A percentile compares a stretch with the other conserved stretches of the same genome.
Evolutionary conservation across 495 filamentous ascomycete genomes (phyloP).

Genomic region (Penicillium desertorum): DNA sequence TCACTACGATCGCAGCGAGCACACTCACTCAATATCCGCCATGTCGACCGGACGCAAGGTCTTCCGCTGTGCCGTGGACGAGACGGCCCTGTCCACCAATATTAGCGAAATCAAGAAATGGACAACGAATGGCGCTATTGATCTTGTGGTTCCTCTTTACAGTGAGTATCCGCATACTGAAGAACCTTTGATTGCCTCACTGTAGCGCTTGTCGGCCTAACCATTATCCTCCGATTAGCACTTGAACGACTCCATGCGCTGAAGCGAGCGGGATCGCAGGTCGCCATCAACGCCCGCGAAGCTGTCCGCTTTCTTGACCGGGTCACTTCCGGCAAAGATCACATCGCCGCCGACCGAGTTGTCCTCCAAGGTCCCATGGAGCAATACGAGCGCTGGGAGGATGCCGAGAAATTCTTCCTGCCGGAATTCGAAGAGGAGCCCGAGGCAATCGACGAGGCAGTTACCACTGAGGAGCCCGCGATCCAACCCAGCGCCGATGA

Average conservation of each 20-base stretch:
- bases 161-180: constrained; percentile 48
- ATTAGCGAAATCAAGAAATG: constrained; percentile 70
- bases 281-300: constrained; percentile 62
- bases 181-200: neutral
- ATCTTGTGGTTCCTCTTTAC: constrained; percentile 66
- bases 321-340: constrained; percentile 55
- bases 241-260: constrained; percentile 56
- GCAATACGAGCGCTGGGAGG: constrained; percentile 57
- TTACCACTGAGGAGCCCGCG: constrained; percentile 19
- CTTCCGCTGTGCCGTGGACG: constrained; percentile 74
- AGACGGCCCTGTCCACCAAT: constrained; percentile 66
- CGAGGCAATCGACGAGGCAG: constrained; percentile 27
- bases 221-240: constrained; percentile 39
- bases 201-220: constrained; percentile 10
- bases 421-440: constrained; percentile 52
- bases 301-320: constrained; percentile 65
- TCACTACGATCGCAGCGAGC: constrained; percentile 10
- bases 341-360: constrained; percentile 47
- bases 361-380: constrained; percentile 58
- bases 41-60: constrained; percentile 58
- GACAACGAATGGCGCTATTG: constrained; percentile 62
- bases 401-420: constrained; percentile 61
- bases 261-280: constrained; percentile 56
- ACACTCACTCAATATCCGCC: constrained; percentile 19
- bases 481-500: constrained; percentile 20